A percentile compares a stretch with the other conserved stretches of the same genome.
Evolutionary conservation across 257 asterid genomes (phyloP).

Genomic region (Ajuga chamaepitys): DNA sequence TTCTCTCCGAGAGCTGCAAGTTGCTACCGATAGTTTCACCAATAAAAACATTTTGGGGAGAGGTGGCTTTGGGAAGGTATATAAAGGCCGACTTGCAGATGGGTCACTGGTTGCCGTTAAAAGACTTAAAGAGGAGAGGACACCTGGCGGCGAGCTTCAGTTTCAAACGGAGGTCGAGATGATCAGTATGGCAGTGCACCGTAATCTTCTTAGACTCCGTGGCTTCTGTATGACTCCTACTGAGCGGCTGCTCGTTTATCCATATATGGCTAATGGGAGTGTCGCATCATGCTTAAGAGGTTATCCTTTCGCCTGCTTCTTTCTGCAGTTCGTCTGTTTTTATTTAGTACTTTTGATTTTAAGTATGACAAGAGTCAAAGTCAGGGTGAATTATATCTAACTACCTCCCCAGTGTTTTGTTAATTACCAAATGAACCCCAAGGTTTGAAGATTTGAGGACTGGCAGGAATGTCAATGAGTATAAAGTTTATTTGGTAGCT

Average conservation of each 20-base stretch:
- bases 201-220: constrained; percentile 47
- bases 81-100: constrained; percentile 45
- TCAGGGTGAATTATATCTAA: too few relatives aligned
- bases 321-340: background rate
- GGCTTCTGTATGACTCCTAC: constrained; percentile 61
- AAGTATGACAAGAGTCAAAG: too few relatives aligned
- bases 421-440: too few relatives aligned
- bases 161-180: constrained; percentile 54
- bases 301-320: background rate
- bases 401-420: too few relatives aligned
- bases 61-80: constrained; percentile 57
- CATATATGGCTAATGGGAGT: constrained; percentile 58
- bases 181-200: constrained; percentile 60
- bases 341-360: background rate
- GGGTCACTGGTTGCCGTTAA: constrained; percentile 51
- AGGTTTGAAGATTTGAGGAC: too few relatives aligned
- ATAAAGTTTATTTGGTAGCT: too few relatives aligned
- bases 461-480: too few relatives aligned
- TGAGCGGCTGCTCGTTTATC: constrained; percentile 49
- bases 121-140: constrained; percentile 53
- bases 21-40: constrained; percentile 51
- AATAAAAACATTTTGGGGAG: constrained; percentile 51
- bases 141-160: constrained; percentile 60
- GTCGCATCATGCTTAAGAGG: constrained; percentile 62
- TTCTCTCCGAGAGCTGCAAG: constrained; percentile 50